Base-by-base conservation (phyloP, 2,329 filamentous ascomycete genomes). In the Xylariomycetidae sp. region DNA sequence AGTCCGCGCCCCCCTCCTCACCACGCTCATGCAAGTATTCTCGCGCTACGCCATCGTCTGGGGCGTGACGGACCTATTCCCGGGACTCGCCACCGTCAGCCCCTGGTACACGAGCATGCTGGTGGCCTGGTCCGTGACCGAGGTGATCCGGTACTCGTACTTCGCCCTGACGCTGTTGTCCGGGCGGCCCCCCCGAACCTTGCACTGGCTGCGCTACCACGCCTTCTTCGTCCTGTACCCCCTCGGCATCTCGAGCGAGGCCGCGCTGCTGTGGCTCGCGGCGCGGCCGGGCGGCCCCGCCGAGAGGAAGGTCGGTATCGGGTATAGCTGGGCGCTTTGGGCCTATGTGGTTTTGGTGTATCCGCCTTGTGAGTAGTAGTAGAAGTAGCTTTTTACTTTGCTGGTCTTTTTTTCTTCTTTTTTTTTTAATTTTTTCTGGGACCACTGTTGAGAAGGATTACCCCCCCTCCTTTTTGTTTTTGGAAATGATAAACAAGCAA, bases 161-260 rank as follows among this genome's bases (percentile, higher is more conserved):
- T 97, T 97, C 58, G 84, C 85, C 22, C 72, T 88, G 51, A 80
- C 78, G 49, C 74, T 92, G 25, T n/a, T n/a, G n/a, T 40, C 19
- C 43, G 71, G 76, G 17, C 56, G 63, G 39, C 76, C 84, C 18
- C 86, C 88, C 0, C 57, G 52, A 1, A 66, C 72, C 39, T 72
- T 95, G 56, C 79, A 78, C 23, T 94, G 88, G 85, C 67, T 94
- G 61, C 73, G 88, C 50, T 89, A 96, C 64, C 95, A 94, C 61
- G 88, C 86, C 6, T 98, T 98, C 64, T 88, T 87, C 51, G 66
- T 96, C 23, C 75, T 98, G 15, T 98, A 98, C 63, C 92, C 92
- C 1, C 59, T 97, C 39, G 92, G 92, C 26, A 96, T 97, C 54
- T 70, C 75, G 25, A 92, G 85, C 64, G 92, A 98, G 72, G 86